phyloP scores from a whole-genome alignment of 1,284 basidiomycete genomes.

The Ceratobasidium sp. region DNA sequence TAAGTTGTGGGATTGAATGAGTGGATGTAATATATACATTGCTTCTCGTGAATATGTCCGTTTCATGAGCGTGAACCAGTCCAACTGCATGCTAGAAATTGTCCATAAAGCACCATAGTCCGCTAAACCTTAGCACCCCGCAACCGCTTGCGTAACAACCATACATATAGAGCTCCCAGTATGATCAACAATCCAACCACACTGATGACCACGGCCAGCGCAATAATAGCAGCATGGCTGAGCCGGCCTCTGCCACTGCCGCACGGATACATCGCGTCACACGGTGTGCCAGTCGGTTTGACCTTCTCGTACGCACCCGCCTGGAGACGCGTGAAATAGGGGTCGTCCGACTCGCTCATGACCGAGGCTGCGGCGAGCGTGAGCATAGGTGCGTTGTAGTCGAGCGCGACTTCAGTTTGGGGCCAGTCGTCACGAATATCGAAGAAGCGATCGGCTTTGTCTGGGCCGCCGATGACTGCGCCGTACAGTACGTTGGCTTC shows the following conservation, averaged over 20 bases:
- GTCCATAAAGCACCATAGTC: conserved; percentile 1
- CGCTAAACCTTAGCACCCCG: neutral
- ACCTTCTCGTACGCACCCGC: conserved; percentile 69
- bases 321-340: conserved; percentile 74
- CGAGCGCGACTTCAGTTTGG: conserved; percentile 66
- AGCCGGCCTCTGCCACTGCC: conserved; percentile 54
- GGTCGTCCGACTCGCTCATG: conserved; percentile 71
- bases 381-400: conserved; percentile 86
- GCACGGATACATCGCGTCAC: conserved; percentile 73
- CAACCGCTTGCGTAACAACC: conserved; percentile 1
- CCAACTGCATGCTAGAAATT: neutral
- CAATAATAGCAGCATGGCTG: conserved; percentile 69
- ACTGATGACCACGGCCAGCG: conserved; percentile 70
- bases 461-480: conserved; percentile 86
- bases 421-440: conserved; percentile 71
- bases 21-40: conserved; percentile 1
- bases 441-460: conserved; percentile 75
- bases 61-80: neutral
- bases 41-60: conserved; percentile 8
- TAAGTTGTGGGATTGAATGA: conserved; percentile 2
- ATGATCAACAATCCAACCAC: conserved; percentile 64
- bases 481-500: conserved; percentile 84
- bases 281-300: conserved; percentile 71
- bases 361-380: conserved; percentile 79
- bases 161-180: conserved; percentile 5